Evolutionary conservation across 441 rosid genomes (phyloP), one percentile per base, ranked within the genome.

Genomic region (Pelargonium citronellum): DNA sequence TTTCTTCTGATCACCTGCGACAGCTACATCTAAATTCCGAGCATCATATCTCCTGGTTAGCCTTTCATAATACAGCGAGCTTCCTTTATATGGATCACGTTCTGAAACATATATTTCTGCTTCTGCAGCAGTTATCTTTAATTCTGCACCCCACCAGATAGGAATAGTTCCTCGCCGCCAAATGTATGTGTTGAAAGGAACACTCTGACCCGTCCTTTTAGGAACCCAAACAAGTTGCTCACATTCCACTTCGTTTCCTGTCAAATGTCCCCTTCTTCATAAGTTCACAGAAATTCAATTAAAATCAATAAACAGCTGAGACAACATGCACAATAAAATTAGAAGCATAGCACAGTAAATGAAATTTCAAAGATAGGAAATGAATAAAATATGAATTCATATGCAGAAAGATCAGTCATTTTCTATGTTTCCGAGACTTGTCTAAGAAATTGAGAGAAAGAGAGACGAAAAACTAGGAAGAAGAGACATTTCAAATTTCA

Each of bases 141-240:
- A 71, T 72, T 95, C 97, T 49, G 99, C 97, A 84, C 99, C 96
- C 99, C 99, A 91, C 99, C 99, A 94, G 51, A 95, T 90, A 15
- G 99, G 97, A 61, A 91, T 91, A 57, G 99, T 91, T 74, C 99
- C 99, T 71, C 97, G 91, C 69, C 97, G 89, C 99, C 98, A 95
- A 66, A 90, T 82, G 71, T 87, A 90, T 17, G 91, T 86, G 77
- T 81, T 95, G 76, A 92, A 92, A 80, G 95, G 95, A 78, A 90
- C 75, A 81, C 92, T 87, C 80, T 83, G 96, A 78, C 88, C 89
- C 16, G 84, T 66, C 78, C 67, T 87, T 83, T 85, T 92, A 70
- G 99, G 97, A 60, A 82, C 84, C 97, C 98, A 95, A 75, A 90
- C 91, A 76, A 95, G 87, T 84, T 95, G 99, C 83, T 91, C 96